Base-by-base conservation (phyloP, 2,329 filamentous ascomycete genomes). In the Fusarium robinianum region DNA sequence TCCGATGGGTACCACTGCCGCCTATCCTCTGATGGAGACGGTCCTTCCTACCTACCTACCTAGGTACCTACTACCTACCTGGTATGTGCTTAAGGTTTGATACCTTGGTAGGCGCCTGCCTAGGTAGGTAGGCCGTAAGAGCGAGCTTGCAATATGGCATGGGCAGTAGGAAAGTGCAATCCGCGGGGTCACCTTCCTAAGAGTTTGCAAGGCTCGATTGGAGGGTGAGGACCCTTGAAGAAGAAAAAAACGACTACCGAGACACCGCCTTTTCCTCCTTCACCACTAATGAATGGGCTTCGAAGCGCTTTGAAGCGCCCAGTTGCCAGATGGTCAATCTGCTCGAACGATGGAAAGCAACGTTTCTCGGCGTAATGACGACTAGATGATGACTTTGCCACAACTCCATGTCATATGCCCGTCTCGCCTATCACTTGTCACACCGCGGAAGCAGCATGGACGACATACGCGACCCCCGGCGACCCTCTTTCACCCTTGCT, bases 321-420 rank as follows among this genome's bases (percentile, higher is more conserved):
- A 30, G 15, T 26, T 29, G 35, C 29, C 36, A 41, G 26, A 14
- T 18, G 10, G 23, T 34, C 30, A 27, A 29, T 9, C 32, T 22
- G 24, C 19, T 25, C 11, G 8, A 38, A 51, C 32, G 12, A 16
- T n/a, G 30, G 18, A 19, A 49, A 26, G 15, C 10, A 22, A 24
- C 23, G 25, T 29, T 35, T 39, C n/a, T n/a, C 25, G 38, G 33
- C 22, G 38, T 8, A 22, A 51, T 51, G 47, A 47, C 41, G 47
- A 47, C 31, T 26, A 6, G n/a, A 42, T 40, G 41, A 51, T 41
- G 41, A 38, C 25, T n/a, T 25, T 35, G 17, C 17, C 14, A 17
- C n/a, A 31, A 18, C 16, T 8, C 14, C 38, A 11, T 26, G 15
- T 26, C 21, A 15, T 34, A 14, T 22, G 23, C 14, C n/a, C n/a